Evolutionary conservation across 202 grass and related monocot genomes (phyloP).

Genomic region (Panicum virgatum): DNA sequence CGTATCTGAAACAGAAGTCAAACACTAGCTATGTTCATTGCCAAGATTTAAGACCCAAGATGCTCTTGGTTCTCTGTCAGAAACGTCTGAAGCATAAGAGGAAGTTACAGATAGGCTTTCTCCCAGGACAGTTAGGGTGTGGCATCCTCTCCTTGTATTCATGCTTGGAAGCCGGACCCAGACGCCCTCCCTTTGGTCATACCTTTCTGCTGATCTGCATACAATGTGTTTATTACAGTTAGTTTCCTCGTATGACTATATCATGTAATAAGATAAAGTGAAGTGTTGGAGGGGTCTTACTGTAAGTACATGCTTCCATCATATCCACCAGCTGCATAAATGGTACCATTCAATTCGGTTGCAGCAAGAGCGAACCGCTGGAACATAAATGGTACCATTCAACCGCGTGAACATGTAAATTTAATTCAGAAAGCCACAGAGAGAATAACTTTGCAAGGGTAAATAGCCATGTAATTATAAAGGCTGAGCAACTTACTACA

Average conservation of each 20-base stretch:
- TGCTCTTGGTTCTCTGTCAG: conserved; percentile 2
- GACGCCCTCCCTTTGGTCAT: conserved; percentile 87
- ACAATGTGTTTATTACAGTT: conserved; percentile 18
- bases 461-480: too few species aligned
- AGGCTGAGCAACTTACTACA: too few species aligned
- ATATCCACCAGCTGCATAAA: conserved; percentile 78
- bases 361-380: conserved; percentile 88
- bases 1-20: conserved; percentile 53
- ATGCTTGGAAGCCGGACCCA: conserved; percentile 79
- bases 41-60: conserved; percentile 20
- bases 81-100: conserved; percentile 16
- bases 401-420: too few species aligned
- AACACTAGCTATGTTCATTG: conserved; percentile 21
- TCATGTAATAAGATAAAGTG: conserved; percentile 33
- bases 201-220: conserved; percentile 79
- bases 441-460: too few species aligned
- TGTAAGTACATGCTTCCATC: conserved; percentile 67
- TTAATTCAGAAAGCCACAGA: too few species aligned
- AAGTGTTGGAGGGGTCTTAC: conserved; percentile 43
- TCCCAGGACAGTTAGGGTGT: conserved; percentile 51
- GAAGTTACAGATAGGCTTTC: conserved; percentile 49
- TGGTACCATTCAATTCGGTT: conserved; percentile 53
- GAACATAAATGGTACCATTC: too few species aligned
- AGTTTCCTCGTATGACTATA: conserved; percentile 16
- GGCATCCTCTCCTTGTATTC: conserved; percentile 70